phyloP scores from a whole-genome alignment of 257 asterid species.

The Rubia yunnanensis region DNA sequence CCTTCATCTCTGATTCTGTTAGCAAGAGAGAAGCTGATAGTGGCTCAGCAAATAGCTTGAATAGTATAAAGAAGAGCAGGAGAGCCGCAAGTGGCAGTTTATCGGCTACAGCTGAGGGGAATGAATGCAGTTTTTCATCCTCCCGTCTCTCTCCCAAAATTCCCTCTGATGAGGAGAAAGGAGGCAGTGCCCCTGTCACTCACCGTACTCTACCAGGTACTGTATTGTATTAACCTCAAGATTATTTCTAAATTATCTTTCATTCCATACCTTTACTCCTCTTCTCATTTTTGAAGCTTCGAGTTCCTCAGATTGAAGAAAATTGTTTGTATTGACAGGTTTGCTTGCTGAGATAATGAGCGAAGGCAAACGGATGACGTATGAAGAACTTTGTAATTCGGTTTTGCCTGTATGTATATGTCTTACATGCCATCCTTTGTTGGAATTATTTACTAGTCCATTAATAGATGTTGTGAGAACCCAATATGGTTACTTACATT shows the following conservation, averaged over 20 bases:
- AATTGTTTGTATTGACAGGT: slow-evolving; percentile 32
- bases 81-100: slow-evolving; percentile 39
- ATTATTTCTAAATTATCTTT: not conserved
- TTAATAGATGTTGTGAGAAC: not conserved
- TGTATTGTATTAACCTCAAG: not conserved
- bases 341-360: slow-evolving; percentile 93
- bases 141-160: slow-evolving; percentile 41
- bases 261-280: not conserved
- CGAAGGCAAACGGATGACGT: slow-evolving; percentile 78
- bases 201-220: slow-evolving; percentile 79
- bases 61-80: slow-evolving; percentile 34
- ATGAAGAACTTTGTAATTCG: slow-evolving; percentile 82
- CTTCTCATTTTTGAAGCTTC: not conserved
- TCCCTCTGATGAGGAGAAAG: slow-evolving; percentile 52
- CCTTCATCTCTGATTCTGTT: slow-evolving; percentile 28
- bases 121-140: slow-evolving; percentile 38
- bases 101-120: slow-evolving; percentile 49
- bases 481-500: not conserved
- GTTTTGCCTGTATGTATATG: slow-evolving; percentile 66
- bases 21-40: slow-evolving; percentile 48
- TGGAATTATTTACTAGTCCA: not conserved
- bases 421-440: not conserved
- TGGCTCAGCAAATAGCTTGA: slow-evolving; percentile 32
- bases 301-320: not conserved
- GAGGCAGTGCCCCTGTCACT: slow-evolving; percentile 37